Evolutionary conservation across 2,329 filamentous ascomycete genomes (phyloP).

Genomic region (Talaromyces piceae): DNA sequence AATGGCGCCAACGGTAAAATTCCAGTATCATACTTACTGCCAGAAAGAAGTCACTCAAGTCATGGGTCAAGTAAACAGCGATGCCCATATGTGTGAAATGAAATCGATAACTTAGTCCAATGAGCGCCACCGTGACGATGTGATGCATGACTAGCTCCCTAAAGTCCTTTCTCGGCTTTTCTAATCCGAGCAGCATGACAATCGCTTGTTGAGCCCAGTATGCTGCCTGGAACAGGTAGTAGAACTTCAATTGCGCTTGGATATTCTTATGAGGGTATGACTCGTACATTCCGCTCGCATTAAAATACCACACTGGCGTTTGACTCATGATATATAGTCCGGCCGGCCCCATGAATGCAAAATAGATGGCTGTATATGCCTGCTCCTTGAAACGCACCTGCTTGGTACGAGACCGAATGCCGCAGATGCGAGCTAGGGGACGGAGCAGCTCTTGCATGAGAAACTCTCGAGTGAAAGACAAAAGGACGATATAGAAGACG

Average conservation of each 20-base stretch:
- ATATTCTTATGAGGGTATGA: slow-evolving; percentile 6
- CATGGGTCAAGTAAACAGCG: slow-evolving; percentile 9
- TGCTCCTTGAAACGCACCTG: slow-evolving; percentile 9
- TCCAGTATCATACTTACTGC: too few relatives aligned
- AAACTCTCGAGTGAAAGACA: slow-evolving; percentile 9
- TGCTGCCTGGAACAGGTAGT: slow-evolving; percentile 9
- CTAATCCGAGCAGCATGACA: slow-evolving; percentile 9
- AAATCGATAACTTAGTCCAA: slow-evolving; percentile 10
- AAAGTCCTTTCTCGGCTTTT: slow-evolving; percentile 11
- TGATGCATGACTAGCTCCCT: slow-evolving; percentile 7
- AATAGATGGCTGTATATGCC: slow-evolving; percentile 10
- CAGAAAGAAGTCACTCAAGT: slow-evolving; percentile 10
- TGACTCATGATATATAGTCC: slow-evolving; percentile 7
- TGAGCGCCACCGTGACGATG: slow-evolving; percentile 9
- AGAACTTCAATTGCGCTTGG: slow-evolving; percentile 5
- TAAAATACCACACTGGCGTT: slow-evolving; percentile 9
- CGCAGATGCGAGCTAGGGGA: slow-evolving; percentile 2
- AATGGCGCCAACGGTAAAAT: too few relatives aligned
- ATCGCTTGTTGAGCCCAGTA: slow-evolving; percentile 11
- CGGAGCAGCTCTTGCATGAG: slow-evolving; percentile 9
- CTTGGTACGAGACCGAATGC: slow-evolving; percentile 3
- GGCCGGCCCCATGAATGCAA: slow-evolving; percentile 4
- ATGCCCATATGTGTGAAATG: slow-evolving; percentile 11
- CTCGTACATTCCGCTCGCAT: slow-evolving; percentile 7
- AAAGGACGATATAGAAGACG: slow-evolving; percentile 7